Evolutionary conservation across 352 stramenopile genomes (phyloP), one percentile per base, ranked within the genome.

Genomic region (Globisporangium camurandrum): DNA sequence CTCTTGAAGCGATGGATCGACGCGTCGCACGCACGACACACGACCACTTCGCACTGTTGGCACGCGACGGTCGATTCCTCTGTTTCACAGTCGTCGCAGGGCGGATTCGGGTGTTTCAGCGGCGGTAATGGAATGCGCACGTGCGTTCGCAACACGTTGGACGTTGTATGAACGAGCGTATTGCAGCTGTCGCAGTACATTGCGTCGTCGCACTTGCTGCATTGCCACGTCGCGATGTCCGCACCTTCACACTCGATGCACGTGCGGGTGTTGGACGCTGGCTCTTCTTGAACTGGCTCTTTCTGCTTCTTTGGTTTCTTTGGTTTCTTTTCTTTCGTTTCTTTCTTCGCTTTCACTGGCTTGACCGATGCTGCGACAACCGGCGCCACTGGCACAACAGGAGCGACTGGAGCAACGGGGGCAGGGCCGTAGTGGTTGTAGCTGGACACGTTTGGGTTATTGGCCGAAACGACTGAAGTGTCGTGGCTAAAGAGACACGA

Each of bases 1-100:
- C 71, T 86, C 63, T 88, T 89, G 36, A 88, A 89, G 48, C 79
- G 69, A 49, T 89, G 78, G 22, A 89, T 71, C 17, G 58, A 81
- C 0, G 62, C 62, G 48, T 89, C 71, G 30, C 78, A 89, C 12
- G 56, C 51, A 2, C 34, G 49, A 56, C 78, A 89, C 48, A 79
- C 76, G 20, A 57, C 33, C n/a, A 81, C 61, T 1, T 72, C 78
- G 43, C 78, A 89, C 47, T 88, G 70, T 24, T 66, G 57, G 36
- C 78, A 89, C 20, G 62, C 46, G 6, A 86, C 63, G 20, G 19
- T 67, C 5, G 71, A 64, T 27, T 57, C 49, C 4, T 53, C 48
- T 6, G 50, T 59, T 31, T 86, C 74, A 42, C 76, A 88, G 22
- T 88, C 76, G 16, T 61, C 65, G 61, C 76, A 88, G 14, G 36